Conservation (phyloP, 768 basidiomycete species). For the Infundibulicybe gibba region DNA sequence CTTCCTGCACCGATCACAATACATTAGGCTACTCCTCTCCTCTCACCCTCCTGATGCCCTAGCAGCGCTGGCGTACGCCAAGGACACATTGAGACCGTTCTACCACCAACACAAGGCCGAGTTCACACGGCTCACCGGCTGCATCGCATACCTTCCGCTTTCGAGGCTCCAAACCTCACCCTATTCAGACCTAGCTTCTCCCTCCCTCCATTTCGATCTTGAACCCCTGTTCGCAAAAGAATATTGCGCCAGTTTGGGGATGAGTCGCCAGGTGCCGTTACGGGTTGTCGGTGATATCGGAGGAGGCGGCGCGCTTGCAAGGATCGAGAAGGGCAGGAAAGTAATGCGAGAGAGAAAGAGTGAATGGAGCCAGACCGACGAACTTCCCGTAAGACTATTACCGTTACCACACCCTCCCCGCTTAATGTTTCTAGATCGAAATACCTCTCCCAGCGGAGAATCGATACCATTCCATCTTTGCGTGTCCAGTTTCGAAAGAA, state of each 20-base stretch:
- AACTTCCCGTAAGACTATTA: slow-evolving; percentile 80
- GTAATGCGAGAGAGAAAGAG: slow-evolving; percentile 93
- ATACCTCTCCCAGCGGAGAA: slow-evolving; percentile 84
- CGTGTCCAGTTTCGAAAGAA: slow-evolving; percentile 97
- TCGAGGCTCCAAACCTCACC: slow-evolving; percentile 63
- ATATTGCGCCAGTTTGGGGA: slow-evolving; percentile 82
- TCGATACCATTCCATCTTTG: slow-evolving; percentile 95
- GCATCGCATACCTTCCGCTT: slow-evolving; percentile 68
- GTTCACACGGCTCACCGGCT: slow-evolving; percentile 67
- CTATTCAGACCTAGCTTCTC: slow-evolving; percentile 71
- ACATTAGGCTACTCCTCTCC: slow-evolving; percentile 71
- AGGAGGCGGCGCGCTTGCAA: slow-evolving; percentile 83
- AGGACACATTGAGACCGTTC: slow-evolving; percentile 58
- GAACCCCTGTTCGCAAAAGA: slow-evolving; percentile 85
- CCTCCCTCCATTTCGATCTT: slow-evolving; percentile 71
- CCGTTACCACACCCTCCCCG: not conserved
- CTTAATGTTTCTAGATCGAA: slow-evolving; percentile 65
- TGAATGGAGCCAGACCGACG: slow-evolving; percentile 87
- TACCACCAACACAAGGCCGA: slow-evolving; percentile 58
- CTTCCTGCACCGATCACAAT: slow-evolving; percentile 86
- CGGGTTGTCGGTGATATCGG: slow-evolving; percentile 91
- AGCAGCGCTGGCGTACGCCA: slow-evolving; percentile 75
- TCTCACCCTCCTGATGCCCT: slow-evolving; percentile 53
- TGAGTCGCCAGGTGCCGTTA: slow-evolving; percentile 87
- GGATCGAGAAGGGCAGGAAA: slow-evolving; percentile 91